These are phyloP conservation scores for Talinum fruticosum DNA, from an alignment of 148 eudicot genomes.

Conservation along the genomic window DNA sequence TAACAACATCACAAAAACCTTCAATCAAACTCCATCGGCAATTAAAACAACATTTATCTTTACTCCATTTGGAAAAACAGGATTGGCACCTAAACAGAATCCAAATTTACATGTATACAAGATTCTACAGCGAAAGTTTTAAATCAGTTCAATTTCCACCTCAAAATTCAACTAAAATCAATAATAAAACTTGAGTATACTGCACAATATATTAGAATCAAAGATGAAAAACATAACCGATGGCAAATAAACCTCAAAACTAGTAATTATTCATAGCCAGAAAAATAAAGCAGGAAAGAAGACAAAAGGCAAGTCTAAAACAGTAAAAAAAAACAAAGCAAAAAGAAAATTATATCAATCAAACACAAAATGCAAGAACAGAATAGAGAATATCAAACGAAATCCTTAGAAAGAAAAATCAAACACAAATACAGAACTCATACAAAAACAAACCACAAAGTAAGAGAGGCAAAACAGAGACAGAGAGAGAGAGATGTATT, in stretches of 20 bases:
- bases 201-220: not conserved
- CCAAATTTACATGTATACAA: not conserved
- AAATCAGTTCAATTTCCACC: not conserved
- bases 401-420: not conserved
- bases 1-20: not conserved
- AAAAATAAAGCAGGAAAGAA: no score
- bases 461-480: not conserved
- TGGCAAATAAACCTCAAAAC: not conserved
- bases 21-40: no score
- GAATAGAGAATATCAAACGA: not conserved
- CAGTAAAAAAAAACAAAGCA: not conserved
- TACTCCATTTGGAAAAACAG: not conserved
- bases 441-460: not conserved
- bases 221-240: not conserved
- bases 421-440: not conserved
- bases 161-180: not conserved
- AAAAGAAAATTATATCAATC: not conserved
- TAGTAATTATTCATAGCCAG: not conserved
- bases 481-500: conserved; percentile 13
- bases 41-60: not conserved
- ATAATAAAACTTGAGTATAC: not conserved
- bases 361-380: not conserved
- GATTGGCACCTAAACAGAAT: not conserved
- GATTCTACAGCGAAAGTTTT: not conserved
- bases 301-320: not conserved